phyloP scores from a whole-genome alignment of 2,329 filamentous ascomycete species.

The Botrytis tulipae region DNA sequence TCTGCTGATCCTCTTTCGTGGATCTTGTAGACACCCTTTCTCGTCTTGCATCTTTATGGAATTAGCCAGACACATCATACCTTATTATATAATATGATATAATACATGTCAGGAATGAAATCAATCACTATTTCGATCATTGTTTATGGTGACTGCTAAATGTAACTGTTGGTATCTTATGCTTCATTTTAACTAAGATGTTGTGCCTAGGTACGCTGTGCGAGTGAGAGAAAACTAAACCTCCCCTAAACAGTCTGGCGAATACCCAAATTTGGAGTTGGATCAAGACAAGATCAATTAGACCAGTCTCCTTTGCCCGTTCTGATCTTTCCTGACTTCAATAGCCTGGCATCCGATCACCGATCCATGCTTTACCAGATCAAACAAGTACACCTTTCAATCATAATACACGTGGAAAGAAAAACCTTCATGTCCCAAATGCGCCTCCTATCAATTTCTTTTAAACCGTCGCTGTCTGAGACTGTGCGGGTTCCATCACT shows the following conservation, averaged over 20 bases:
- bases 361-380: not conserved
- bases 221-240: not conserved
- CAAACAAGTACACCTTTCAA: constrained; percentile 12
- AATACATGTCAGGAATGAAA: not conserved
- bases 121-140: not conserved
- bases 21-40: not conserved
- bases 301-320: not conserved
- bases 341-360: not conserved
- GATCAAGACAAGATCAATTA: not conserved
- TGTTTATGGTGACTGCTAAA: not conserved
- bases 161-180: constrained; percentile 1
- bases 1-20: not conserved
- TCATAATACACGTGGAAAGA: constrained; percentile 13
- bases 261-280: not conserved
- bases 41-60: not conserved
- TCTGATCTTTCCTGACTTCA: not conserved
- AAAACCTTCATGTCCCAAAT: constrained; percentile 10
- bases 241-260: not conserved
- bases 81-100: not conserved
- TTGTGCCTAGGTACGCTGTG: not conserved
- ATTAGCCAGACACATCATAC: not conserved
- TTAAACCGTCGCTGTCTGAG: constrained; percentile 30
- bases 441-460: constrained; percentile 10
- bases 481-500: constrained; percentile 43
- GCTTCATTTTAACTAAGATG: not conserved